Conservation (phyloP, 2,329 filamentous ascomycete genomes). For the Paraphoma sp. region DNA sequence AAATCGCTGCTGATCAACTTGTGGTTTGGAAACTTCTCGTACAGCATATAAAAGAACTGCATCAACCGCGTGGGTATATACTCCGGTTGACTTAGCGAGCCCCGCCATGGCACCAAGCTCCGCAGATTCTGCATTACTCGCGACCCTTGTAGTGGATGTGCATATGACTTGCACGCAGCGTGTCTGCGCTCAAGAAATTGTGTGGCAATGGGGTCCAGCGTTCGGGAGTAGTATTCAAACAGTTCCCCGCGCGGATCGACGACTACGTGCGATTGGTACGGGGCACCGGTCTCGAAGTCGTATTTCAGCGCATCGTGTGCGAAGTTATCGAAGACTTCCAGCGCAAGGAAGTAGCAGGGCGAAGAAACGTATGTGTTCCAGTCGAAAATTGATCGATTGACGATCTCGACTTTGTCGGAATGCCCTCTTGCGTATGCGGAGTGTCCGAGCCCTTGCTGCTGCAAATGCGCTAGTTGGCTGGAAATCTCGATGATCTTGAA, state of each 20-base stretch:
- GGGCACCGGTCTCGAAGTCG: conserved; percentile 78
- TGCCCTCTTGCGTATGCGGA: conserved; percentile 77
- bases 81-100: conserved; percentile 82
- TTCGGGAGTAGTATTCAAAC: conserved; percentile 87
- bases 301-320: conserved; percentile 94
- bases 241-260: conserved; percentile 88
- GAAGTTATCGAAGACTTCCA: conserved; percentile 99
- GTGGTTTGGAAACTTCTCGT: conserved; percentile 87
- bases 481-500: conserved; percentile 98
- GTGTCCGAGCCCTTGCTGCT: conserved; percentile 72
- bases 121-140: conserved; percentile 66
- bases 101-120: conserved; percentile 70
- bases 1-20: conserved; percentile 91
- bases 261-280: conserved; percentile 87
- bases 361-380: conserved; percentile 88
- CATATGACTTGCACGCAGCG: conserved; percentile 68
- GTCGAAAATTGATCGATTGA: conserved; percentile 94
- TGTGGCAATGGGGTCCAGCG: conserved; percentile 80
- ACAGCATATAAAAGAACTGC: conserved; percentile 94
- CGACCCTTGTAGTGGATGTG: conserved; percentile 66
- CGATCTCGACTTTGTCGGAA: conserved; percentile 84
- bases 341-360: conserved; percentile 95
- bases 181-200: conserved; percentile 86
- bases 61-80: conserved; percentile 94
- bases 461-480: conserved; percentile 76